Base-by-base conservation (phyloP, 768 basidiomycete species). In the Lentinula lateritia region DNA sequence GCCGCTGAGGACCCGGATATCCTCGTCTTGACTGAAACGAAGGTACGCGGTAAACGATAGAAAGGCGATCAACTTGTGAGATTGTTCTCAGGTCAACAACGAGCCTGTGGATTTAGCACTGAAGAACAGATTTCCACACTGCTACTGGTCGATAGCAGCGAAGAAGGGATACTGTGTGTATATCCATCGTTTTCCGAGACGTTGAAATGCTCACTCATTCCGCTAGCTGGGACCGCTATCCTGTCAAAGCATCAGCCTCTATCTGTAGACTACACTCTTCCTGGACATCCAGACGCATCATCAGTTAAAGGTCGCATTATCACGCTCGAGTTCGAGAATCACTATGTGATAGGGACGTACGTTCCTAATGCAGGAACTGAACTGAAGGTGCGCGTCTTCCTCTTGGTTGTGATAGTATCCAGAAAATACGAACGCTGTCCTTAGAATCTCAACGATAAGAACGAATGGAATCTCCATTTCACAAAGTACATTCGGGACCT, bases 1-100 rank as follows among this genome's bases (percentile, higher is more conserved):
- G 87, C 91, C 65, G 92, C 92, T 1, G 93, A 95, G 66, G 87
- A 94, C 68, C 85, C 93, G 0, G 93, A 95, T 68, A 78, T 95
- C 32, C 77, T 95, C 23, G 81, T 95, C 15, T 75, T 95, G 46
- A 92, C 90, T 0, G 93, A 95, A 75, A 94, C 92, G 9, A 95
- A 94, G 80, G 91, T 85, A 43, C 28, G 68, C 48, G 58, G 38
- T n/a, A 1, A 55, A 6, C 58, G 53, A 60, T 34, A 16, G 20
- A 18, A 32, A 28, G 55, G n/a, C 52, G 32, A 54, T 52, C 23
- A 20, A 12, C 32, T 41, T 12, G 42, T 15, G 62, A 28, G 32
- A 48, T 58, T 34, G 32, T 35, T 7, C 16, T 18, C 18, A 93
- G 92, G 84, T 92, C 50, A 93, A 92, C 69, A 77, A 89, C 52